Evolutionary conservation across 495 filamentous ascomycete species (phyloP), one percentile per base, ranked within the genome.

Genomic region (Podospora conica): DNA sequence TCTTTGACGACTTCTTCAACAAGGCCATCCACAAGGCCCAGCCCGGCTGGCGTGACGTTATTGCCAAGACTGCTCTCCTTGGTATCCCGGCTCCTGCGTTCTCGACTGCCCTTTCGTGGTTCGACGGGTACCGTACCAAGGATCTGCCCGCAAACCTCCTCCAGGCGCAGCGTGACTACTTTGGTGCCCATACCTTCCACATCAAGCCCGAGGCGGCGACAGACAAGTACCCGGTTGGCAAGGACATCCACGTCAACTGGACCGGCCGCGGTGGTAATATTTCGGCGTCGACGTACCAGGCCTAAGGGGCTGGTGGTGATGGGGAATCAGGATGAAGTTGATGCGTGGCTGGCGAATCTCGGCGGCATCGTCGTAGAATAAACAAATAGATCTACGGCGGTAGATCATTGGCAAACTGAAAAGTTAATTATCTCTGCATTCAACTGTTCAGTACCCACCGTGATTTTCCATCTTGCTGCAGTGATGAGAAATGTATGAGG

Each of bases 1-100:
- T 98, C 69, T 98, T 98, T 80, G 91, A 97, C 75, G 91, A 96
- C 76, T 98, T 98, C 87, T 98, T 98, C 89, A 97, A 95, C 84
- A 90, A 91, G 81, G 95, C 95, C 70, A 98, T 98, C 82, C 89
- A 96, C 87, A 90, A 90, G 74, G 95, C 95, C 62, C 95, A 98
- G 83, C 84, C 84, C 60, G 95, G 95, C 75, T 98, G 95, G 95
- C 88, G 95, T 83, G 91, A 96, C 78, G 89, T 95, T 68, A 90
- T 98, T 73, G 83, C 87, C 82, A 96, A 96, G 87, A 85, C 89
- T 67, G 92, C 94, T 71, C 83, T 94, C 55, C 92, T 94, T 80
- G 95, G 95, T 77, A 92, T 98, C 77, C 95, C 95, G 68, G 91
- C 91, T 25, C 95, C 95, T 22, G 91, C 92, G 73, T 98, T 98